A percentile compares a stretch with the other conserved stretches of the same genome.
Evolutionary conservation across 139 green algal genomes (phyloP).

Genomic region (Haematococcus sp.): DNA sequence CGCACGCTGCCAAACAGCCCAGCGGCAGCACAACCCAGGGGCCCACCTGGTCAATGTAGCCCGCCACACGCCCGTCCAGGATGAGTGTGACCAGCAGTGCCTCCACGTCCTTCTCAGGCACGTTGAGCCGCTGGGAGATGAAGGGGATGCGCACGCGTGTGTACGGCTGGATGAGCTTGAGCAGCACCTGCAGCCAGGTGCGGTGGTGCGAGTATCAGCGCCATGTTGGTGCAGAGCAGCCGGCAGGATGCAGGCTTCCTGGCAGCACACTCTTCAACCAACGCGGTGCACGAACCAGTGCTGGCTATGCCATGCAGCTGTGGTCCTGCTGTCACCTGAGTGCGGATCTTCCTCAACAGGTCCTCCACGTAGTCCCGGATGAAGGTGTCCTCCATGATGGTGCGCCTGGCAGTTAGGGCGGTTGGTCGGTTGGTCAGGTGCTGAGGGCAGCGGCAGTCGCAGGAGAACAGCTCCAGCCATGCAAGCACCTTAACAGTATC

Average conservation of each 20-base stretch:
- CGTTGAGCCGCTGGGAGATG: slow-evolving; percentile 87
- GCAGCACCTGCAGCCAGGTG: slow-evolving; percentile 81
- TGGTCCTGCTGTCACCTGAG: slow-evolving; percentile 54
- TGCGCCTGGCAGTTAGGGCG: slow-evolving; percentile 50
- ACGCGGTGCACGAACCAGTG: no score
- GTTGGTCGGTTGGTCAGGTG: no score
- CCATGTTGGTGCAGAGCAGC: no score
- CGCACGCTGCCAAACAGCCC: no score
- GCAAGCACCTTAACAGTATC: no score
- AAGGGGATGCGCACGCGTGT: slow-evolving; percentile 88
- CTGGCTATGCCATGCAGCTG: background rate
- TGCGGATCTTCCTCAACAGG: slow-evolving; percentile 93
- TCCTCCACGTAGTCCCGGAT: slow-evolving; percentile 96
- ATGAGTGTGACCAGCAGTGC: slow-evolving; percentile 93
- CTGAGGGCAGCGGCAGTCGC: no score
- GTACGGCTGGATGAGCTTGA: slow-evolving; percentile 91
- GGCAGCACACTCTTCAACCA: no score
- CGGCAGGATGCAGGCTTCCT: no score
- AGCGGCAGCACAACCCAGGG: background rate
- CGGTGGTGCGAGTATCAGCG: background rate
- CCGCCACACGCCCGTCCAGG: slow-evolving; percentile 82
- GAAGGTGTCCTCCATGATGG: slow-evolving; percentile 96
- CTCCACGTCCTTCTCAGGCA: slow-evolving; percentile 90
- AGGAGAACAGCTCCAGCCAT: no score
- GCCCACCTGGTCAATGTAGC: slow-evolving; percentile 92